Conservation (phyloP, 73 alveolate genomes). For the Tetrahymena thermophila region DNA sequence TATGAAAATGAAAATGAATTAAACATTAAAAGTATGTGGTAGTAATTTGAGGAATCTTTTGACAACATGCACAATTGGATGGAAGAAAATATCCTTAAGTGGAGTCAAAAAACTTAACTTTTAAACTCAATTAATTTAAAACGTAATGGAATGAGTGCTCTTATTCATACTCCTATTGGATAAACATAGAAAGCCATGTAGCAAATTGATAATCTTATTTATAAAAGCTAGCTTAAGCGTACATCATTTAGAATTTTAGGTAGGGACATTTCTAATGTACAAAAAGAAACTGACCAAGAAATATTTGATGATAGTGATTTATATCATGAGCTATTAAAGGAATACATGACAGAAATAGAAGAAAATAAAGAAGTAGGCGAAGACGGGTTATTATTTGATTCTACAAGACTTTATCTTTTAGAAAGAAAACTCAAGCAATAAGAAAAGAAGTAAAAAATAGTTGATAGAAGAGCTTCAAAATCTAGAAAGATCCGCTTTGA, state of each 20-base stretch:
- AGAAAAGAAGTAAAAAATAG: constrained; percentile 57
- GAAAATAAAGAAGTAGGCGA: constrained; percentile 44
- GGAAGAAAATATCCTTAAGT: constrained; percentile 49
- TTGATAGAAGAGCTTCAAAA: constrained; percentile 72
- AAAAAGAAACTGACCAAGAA: constrained; percentile 66
- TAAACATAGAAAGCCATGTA: constrained; percentile 39
- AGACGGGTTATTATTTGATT: constrained; percentile 55
- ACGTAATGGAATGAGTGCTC: constrained; percentile 49
- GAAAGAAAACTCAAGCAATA: constrained; percentile 54
- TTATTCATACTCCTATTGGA: constrained; percentile 38
- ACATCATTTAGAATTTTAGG: constrained; percentile 51
- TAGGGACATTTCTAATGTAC: constrained; percentile 53
- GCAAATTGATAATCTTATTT: constrained; percentile 9
- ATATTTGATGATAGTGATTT: constrained; percentile 75
- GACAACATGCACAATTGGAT: constrained; percentile 55
- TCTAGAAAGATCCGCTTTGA: constrained; percentile 75
- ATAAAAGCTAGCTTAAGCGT: constrained; percentile 51
- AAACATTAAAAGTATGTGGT: constrained; percentile 38
- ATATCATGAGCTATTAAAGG: constrained; percentile 68
- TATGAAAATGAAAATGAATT: constrained; percentile 18
- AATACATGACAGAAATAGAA: constrained; percentile 43
- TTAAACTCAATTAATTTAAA: constrained; percentile 27
- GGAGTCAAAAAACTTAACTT: constrained; percentile 44
- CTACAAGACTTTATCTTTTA: constrained; percentile 69
- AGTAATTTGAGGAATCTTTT: constrained; percentile 44